Evolutionary conservation across 73 alveolate genomes (phyloP), one percentile per base, ranked within the genome.

Genomic region (Paramecium bursaria): DNA sequence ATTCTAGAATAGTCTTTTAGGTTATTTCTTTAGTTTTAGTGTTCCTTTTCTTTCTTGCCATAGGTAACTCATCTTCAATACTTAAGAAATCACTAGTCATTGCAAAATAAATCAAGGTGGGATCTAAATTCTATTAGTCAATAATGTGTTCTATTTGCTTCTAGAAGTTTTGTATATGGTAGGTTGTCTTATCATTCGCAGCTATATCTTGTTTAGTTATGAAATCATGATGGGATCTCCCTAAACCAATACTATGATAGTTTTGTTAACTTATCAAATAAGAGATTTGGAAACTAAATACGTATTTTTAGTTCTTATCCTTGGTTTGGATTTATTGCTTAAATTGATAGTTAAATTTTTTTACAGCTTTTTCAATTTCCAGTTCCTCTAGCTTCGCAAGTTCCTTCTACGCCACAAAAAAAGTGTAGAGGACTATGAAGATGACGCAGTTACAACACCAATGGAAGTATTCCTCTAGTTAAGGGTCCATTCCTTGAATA

Each of bases 321-420:
- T 67, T 67, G 9, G 82, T 7, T 67, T 47, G 17, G 27, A 67
- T 67, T 35, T 35, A 67, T 67, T 35, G 23, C 82, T 67, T 39
- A 42, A 67, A 39, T 7, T 39, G 11, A 4, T 3, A 67, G n/a
- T n/a, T 26, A 39, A 21, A 19, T 31, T 1, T 15, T 3, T 14
- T 21, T 67, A 67, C 82, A 3, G 82, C 53, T 67, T 67, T 67
- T 21, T 67, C 82, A 0, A 67, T 67, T 67, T 67, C 82, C 7
- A 67, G 44, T 35, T 67, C 82, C 21, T 67, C 61, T 7, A 67
- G 33, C 27, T 67, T 67, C 6, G 22, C 60, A 2, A 67, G 27
- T 13, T 67, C 82, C 13, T 67, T 67, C 44, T 67, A 26, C 19
- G 82, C 44, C 1, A 67, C 44, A 47, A 67, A 67, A 15, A 67